A percentile compares a stretch with the other conserved stretches of the same genome.
phyloP scores from a whole-genome alignment of 768 basidiomycete species.

The Rhodotorula paludigena region DNA sequence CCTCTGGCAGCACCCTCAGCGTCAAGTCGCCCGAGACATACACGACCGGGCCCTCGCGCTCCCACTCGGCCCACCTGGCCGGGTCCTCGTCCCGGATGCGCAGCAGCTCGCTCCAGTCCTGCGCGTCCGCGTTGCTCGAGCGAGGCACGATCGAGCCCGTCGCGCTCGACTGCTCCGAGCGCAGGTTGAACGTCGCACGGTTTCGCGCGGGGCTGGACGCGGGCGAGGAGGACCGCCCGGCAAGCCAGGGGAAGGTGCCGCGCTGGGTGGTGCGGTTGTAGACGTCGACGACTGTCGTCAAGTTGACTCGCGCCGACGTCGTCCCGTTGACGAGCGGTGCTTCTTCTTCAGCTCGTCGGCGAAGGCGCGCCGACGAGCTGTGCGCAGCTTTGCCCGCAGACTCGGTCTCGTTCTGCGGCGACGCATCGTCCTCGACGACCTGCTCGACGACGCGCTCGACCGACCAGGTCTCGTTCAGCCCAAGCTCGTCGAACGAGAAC shows the following conservation, averaged over 20 bases:
- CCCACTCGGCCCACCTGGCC: constrained; percentile 15
- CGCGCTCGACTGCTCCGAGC: constrained; percentile 18
- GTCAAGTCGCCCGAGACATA: constrained; percentile 22
- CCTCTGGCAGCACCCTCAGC: background rate
- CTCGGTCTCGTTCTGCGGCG: background rate
- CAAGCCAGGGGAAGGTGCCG: constrained; percentile 20
- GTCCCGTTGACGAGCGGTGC: background rate
- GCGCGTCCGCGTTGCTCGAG: background rate
- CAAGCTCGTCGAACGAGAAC: constrained; percentile 13
- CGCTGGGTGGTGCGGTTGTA: constrained; percentile 27
- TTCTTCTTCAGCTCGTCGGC: background rate
- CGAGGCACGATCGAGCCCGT: constrained; percentile 15
- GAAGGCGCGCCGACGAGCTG: background rate
- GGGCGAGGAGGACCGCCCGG: background rate
- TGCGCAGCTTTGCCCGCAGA: background rate
- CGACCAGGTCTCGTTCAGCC: constrained; percentile 29
- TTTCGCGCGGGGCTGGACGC: background rate
- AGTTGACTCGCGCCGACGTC: background rate
- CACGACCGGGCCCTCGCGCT: constrained; percentile 22
- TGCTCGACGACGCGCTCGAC: background rate
- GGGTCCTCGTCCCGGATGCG: background rate
- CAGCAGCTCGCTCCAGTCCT: constrained; percentile 26
- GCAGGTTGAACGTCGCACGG: constrained; percentile 20
- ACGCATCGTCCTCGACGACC: background rate
- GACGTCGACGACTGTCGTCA: constrained; percentile 8